Percentiles rank a stretch among this genome's conserved stretches.
Evolutionary conservation across 352 stramenopile genomes (phyloP).

Genomic region (Hyphochytrium catenoides): DNA sequence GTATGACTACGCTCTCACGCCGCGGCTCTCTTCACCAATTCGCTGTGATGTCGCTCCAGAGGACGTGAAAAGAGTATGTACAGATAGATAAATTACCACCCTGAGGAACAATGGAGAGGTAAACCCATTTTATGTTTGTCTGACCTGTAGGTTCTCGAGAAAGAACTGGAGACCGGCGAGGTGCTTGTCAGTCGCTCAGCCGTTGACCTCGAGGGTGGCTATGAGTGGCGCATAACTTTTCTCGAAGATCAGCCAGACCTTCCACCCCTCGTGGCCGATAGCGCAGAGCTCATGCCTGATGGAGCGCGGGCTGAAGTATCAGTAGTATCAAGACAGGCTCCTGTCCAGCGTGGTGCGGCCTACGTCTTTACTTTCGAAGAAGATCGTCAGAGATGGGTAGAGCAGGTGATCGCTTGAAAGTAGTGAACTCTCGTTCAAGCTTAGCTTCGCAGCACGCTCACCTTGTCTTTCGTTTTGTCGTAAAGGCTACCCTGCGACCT

Average conservation of each 20-base stretch:
- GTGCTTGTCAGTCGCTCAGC: constrained; percentile 36
- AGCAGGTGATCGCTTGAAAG: too few relatives aligned
- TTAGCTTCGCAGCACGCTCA: too few relatives aligned
- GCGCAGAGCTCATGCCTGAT: constrained; percentile 9
- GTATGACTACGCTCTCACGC: too few relatives aligned
- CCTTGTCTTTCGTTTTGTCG: too few relatives aligned
- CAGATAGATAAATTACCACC: too few relatives aligned
- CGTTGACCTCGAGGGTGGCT: constrained; percentile 21
- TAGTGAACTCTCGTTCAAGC: too few relatives aligned
- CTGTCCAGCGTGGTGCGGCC: constrained; percentile 14
- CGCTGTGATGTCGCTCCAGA: constrained; percentile 19
- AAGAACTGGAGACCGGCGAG: constrained; percentile 34
- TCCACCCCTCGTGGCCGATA: constrained; percentile 25
- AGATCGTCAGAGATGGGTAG: constrained; percentile 30
- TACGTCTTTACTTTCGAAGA: constrained; percentile 28
- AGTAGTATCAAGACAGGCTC: constrained; percentile 8
- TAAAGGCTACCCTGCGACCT: constrained; percentile 68
- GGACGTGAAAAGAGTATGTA: constrained; percentile 19
- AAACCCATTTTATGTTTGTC: too few relatives aligned
- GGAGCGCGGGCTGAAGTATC: background rate
- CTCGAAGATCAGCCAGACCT: constrained; percentile 21
- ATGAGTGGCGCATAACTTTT: constrained; percentile 63
- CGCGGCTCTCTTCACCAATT: constrained; percentile 13
- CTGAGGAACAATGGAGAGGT: too few relatives aligned
- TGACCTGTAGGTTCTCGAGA: constrained; percentile 29